Conservation (phyloP, 139 green algal species). For the Spirogloea muscicola region DNA sequence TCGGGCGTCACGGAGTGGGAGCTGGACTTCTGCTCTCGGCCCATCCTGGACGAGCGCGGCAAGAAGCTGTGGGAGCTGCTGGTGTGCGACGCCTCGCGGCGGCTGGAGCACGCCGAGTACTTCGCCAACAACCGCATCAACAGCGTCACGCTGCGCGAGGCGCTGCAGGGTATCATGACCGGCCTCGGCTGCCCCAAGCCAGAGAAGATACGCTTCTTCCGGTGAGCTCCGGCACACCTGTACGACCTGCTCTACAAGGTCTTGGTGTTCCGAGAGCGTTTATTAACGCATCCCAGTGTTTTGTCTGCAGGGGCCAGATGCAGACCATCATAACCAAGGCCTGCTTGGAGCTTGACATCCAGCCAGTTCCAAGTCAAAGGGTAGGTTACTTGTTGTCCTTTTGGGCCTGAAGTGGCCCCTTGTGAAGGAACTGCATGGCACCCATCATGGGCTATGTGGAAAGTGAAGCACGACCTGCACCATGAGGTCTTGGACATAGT, state of each 20-base stretch:
- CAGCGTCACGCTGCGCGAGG: conserved; percentile 62
- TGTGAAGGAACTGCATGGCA: too few relatives aligned
- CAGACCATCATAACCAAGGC: conserved; percentile 95
- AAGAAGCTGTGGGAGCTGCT: conserved; percentile 99
- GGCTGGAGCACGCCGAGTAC: conserved; percentile 84
- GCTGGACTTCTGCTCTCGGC: conserved; percentile 95
- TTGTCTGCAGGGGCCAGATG: conserved; percentile 72
- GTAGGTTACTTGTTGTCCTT: conserved; percentile 20
- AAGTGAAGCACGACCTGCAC: too few relatives aligned
- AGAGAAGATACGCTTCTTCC: conserved; percentile 81
- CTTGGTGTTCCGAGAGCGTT: not conserved
- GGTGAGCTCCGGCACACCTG: conserved; percentile 43
- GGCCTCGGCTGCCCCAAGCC: conserved; percentile 66
- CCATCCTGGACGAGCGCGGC: conserved; percentile 88
- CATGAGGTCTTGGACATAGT: too few relatives aligned
- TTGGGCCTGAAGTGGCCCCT: too few relatives aligned
- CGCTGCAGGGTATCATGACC: conserved; percentile 69
- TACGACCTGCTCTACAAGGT: not conserved
- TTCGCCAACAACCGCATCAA: conserved; percentile 99
- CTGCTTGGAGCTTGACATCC: conserved; percentile 82
- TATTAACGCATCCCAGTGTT: too few relatives aligned
- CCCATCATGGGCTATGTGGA: too few relatives aligned
- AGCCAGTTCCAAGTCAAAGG: conserved; percentile 79
- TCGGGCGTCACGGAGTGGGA: conserved; percentile 69
- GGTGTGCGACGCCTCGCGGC: conserved; percentile 75